A percentile compares a stretch with the other conserved stretches of the same genome.
Evolutionary conservation across 164 flowering plant genomes (phyloP).

Genomic region (Sextonia rubra): DNA sequence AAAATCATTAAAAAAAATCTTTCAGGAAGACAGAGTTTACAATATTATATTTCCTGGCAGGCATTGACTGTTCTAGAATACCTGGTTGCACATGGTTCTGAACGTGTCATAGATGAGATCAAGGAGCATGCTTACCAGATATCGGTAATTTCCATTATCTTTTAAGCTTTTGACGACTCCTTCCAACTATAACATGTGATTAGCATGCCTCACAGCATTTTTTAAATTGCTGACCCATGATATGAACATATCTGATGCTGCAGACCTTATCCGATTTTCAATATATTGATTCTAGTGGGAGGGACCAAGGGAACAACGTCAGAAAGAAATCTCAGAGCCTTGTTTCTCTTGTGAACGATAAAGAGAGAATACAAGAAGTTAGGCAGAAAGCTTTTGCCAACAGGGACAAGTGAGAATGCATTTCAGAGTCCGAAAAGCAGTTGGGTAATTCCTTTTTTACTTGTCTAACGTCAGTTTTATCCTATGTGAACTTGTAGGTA

Average conservation of each 20-base stretch:
- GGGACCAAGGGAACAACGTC: slow-evolving; percentile 95
- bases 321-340: slow-evolving; percentile 95
- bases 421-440: background rate
- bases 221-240: background rate
- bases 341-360: slow-evolving; percentile 83
- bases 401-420: slow-evolving; percentile 78
- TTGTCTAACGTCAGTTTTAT: background rate
- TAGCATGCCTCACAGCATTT: background rate
- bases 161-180: background rate
- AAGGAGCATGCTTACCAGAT: slow-evolving; percentile 92
- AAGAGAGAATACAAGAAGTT: slow-evolving; percentile 83
- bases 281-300: slow-evolving; percentile 93
- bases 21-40: slow-evolving; percentile 1
- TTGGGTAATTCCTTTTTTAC: background rate
- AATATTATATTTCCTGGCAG: slow-evolving; percentile 37
- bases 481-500: slow-evolving; percentile 38
- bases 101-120: slow-evolving; percentile 95
- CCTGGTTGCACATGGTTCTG: slow-evolving; percentile 93
- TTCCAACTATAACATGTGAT: background rate
- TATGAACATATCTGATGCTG: background rate
- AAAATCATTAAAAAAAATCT: too few species aligned
- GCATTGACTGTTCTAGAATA: slow-evolving; percentile 90
- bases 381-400: slow-evolving; percentile 87
- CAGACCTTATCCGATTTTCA: slow-evolving; percentile 93
- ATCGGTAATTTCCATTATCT: slow-evolving; percentile 41